Evolutionary conservation across 345 rosid species (phyloP), one percentile per base, ranked within the genome.

Genomic region (Combretum micranthum): DNA sequence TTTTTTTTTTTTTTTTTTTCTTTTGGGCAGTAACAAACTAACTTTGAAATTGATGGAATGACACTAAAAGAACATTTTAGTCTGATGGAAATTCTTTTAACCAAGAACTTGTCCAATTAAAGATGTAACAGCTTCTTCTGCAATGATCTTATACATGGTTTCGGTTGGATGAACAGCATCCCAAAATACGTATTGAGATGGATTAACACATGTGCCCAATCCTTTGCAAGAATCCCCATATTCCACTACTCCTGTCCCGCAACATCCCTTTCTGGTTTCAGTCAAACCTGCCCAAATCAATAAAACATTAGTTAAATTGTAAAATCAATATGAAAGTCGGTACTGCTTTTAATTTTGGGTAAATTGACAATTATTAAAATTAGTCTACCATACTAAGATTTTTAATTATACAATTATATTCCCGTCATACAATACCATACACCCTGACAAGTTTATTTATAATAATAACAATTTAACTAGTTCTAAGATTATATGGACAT

Each of bases 101-200:
- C 19, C 8, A 4, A 67, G 44, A 48, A 47, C 10, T 23, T 32
- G 50, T 52, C 59, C 57, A 20, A 16, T 16, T 18, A 86, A 52
- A 15, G 87, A 65, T 49, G 65, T 56, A 13, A 87, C 17, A 42
- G 83, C 84, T 22, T 70, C 64, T 14, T 55, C 64, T 14, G 88
- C 88, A 19, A 91, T 48, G 56, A 87, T 76, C 65, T 74, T 73
- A 55, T 91, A 91, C 89, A 84, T 83, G 57, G 65, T 83, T 59
- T 91, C 73, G 0, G 92, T 80, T 13, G 95, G 98, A 61, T 91
- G 96, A 32, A 86, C 95, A 0, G 95, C 86, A 51, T 88, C 98
- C 95, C 95, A 91, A 51, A 88, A 88, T 10, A 71, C 68, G 23
- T 82, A 91, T 63, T 79, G 77, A 16, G 80, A 69, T 10, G 92